These are phyloP conservation scores for Phanerodontia chrysosporium DNA, from an alignment of 768 basidiomycete species.

Conservation along the genomic window DNA sequence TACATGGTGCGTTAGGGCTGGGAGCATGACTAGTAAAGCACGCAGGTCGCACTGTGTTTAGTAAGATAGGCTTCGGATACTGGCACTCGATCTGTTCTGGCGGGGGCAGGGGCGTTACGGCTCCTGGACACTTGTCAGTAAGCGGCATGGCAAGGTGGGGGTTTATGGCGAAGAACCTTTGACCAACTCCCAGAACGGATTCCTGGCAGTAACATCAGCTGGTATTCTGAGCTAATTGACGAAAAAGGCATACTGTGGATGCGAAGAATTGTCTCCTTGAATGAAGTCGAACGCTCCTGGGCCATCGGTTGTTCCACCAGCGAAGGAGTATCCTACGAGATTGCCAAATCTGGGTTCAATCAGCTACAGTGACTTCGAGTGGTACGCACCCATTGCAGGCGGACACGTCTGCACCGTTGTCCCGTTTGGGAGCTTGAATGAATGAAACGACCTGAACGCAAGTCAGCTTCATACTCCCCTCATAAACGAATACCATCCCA, in stretches of 20 bases:
- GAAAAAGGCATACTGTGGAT: constrained; percentile 42
- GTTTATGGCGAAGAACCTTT: constrained; percentile 42
- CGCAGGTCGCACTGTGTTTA: constrained; percentile 58
- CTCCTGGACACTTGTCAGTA: constrained; percentile 32
- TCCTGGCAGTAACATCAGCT: constrained; percentile 33
- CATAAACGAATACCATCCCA: not conserved
- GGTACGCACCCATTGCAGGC: constrained; percentile 70
- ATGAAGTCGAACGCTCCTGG: constrained; percentile 77
- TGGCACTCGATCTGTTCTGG: constrained; percentile 67
- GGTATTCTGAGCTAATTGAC: not conserved
- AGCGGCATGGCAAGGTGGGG: not conserved
- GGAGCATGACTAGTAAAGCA: not conserved
- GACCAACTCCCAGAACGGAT: constrained; percentile 79
- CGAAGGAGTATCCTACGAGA: constrained; percentile 74
- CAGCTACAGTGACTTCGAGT: no score
- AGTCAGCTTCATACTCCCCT: not conserved
- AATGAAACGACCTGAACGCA: constrained; percentile 57
- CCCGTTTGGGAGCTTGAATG: constrained; percentile 63
- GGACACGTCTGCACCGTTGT: constrained; percentile 68
- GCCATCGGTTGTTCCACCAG: constrained; percentile 82
- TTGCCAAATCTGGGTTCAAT: no score
- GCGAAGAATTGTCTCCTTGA: constrained; percentile 66
- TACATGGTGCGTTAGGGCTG: not conserved
- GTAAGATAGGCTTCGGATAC: constrained; percentile 70
- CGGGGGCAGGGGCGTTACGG: constrained; percentile 61